phyloP scores from a whole-genome alignment of 164 flowering plant genomes.

The Magnolia officinalis region DNA sequence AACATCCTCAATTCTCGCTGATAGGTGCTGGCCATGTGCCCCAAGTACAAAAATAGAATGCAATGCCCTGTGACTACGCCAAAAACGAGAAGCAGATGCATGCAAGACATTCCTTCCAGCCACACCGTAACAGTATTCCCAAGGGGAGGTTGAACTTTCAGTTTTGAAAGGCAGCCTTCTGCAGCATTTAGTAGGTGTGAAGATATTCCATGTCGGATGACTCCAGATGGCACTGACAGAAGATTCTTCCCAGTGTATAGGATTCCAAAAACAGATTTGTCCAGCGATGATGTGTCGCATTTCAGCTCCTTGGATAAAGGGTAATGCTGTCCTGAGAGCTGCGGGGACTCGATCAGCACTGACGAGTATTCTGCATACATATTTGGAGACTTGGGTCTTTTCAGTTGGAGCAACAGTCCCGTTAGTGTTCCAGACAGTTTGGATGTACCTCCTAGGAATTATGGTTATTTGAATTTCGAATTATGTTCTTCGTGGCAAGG shows the following conservation, averaged over 20 bases:
- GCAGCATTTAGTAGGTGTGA: conserved; percentile 6
- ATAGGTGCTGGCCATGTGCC: conserved; percentile 73
- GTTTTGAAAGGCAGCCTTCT: conserved; percentile 6
- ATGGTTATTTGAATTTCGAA: conserved; percentile 12
- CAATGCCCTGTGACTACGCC: conserved; percentile 19
- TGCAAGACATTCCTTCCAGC: conserved; percentile 17
- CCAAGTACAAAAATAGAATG: conserved; percentile 39
- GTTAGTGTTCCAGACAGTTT: conserved; percentile 41
- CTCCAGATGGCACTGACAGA: conserved; percentile 20
- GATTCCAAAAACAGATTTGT: conserved; percentile 50
- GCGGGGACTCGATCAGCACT: conserved; percentile 57
- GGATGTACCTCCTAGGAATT: conserved; percentile 25
- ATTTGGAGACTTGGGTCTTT: conserved; percentile 42
- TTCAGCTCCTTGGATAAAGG: conserved; percentile 80
- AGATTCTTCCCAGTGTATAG: conserved; percentile 26
- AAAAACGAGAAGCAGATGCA: conserved; percentile 16
- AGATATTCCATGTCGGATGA: conserved; percentile 13
- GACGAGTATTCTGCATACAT: conserved; percentile 62
- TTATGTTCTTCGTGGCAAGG: background rate
- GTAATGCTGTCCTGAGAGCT: conserved; percentile 72
- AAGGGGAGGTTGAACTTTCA: conserved; percentile 16
- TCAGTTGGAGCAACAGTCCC: conserved; percentile 34
- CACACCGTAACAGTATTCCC: conserved; percentile 12
- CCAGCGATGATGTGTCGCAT: conserved; percentile 70
- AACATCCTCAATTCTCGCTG: background rate